Percentiles rank a stretch among this genome's conserved stretches.
These are phyloP conservation scores for Cercospora zeina DNA, from an alignment of 2,329 filamentous ascomycete genomes.

Conservation along the genomic window DNA sequence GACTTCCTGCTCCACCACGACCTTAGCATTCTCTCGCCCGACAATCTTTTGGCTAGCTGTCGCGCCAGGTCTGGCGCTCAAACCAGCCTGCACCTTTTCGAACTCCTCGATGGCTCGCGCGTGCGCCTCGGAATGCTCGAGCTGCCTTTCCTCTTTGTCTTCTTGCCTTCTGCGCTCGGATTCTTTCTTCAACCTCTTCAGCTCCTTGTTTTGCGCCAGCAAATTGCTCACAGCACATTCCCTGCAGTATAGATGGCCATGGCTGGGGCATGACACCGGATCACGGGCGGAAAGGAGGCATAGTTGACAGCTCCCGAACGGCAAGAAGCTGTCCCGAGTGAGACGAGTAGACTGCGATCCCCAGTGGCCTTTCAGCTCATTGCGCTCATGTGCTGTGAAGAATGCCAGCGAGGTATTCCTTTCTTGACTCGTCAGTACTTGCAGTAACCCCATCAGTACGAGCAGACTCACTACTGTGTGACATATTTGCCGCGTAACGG, in stretches of 20 bases:
- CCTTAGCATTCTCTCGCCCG: constrained; percentile 42
- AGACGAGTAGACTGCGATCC: constrained; percentile 79
- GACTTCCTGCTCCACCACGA: constrained; percentile 35
- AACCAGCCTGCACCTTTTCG: constrained; percentile 74
- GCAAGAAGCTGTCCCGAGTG: constrained; percentile 84
- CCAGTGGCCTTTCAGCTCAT: constrained; percentile 79
- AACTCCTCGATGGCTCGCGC: constrained; percentile 75
- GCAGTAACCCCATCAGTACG: not conserved
- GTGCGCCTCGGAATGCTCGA: constrained; percentile 68
- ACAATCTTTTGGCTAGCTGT: constrained; percentile 49
- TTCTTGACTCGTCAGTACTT: constrained; percentile 45
- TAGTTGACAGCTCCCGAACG: constrained; percentile 83
- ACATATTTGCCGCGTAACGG: constrained; percentile 7
- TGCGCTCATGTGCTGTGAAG: constrained; percentile 90
- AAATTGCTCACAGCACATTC: constrained; percentile 92
- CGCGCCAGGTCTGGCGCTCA: constrained; percentile 46
- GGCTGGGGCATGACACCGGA: constrained; percentile 74
- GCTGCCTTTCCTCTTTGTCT: constrained; percentile 62
- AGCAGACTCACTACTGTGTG: constrained; percentile 14
- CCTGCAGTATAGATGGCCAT: constrained; percentile 89
- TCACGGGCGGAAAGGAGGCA: constrained; percentile 79
- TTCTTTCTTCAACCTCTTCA: constrained; percentile 73
- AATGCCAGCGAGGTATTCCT: constrained; percentile 88
- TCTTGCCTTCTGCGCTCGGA: constrained; percentile 59
- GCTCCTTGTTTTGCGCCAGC: constrained; percentile 87